Evolutionary conservation across 2,329 filamentous ascomycete species (phyloP).

Genomic region (Didymella glomerata): DNA sequence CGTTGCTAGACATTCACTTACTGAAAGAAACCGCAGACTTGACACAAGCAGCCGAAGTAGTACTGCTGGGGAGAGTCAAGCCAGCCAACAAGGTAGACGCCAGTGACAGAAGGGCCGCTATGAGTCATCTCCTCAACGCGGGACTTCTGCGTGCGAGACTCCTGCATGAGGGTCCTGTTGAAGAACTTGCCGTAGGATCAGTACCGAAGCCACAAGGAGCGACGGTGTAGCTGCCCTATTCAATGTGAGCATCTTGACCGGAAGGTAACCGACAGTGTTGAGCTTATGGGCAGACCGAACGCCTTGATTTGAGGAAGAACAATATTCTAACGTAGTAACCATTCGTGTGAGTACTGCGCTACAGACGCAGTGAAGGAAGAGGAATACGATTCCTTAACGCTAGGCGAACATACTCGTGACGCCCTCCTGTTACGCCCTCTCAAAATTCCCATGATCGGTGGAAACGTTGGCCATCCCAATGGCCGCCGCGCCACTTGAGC

Average conservation of each 20-base stretch:
- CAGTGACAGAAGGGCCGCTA: not conserved
- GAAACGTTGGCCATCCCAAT: not conserved
- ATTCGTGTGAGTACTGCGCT: no score
- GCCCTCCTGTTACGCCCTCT: no score
- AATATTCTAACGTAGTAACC: no score
- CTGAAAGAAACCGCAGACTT: not conserved
- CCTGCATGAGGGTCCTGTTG: not conserved
- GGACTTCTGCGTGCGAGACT: not conserved
- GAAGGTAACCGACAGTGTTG: no score
- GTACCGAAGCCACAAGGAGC: not conserved
- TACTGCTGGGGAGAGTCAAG: no score
- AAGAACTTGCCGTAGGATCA: not conserved
- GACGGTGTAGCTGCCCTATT: not conserved
- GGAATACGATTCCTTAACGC: no score
- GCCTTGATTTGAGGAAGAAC: no score
- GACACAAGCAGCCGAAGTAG: not conserved
- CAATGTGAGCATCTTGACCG: not conserved
- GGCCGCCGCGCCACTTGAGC: no score
- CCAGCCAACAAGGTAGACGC: not conserved
- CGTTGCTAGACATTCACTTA: not conserved
- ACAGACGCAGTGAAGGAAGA: no score
- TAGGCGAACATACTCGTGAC: no score
- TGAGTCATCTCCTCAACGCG: not conserved
- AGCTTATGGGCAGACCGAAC: no score
- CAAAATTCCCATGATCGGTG: not conserved